phyloP scores from a whole-genome alignment of 306 rosid species.

The Rosa chinensis region DNA sequence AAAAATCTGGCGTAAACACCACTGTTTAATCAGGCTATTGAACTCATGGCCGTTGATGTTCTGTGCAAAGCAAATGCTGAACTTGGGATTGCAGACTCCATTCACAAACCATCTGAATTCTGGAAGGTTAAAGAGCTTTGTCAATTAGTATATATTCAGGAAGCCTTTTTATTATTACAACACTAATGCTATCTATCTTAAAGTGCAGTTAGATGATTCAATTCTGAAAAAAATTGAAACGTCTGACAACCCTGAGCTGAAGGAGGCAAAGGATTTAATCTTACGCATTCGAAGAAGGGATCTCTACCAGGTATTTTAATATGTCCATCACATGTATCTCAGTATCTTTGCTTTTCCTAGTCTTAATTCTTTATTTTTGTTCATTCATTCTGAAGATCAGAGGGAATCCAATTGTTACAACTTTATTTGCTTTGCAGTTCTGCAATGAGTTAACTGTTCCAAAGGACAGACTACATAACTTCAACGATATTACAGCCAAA shows the following conservation, averaged over 20 bases:
- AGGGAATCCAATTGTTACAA: neutral
- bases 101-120: slow-evolving; percentile 55
- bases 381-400: neutral
- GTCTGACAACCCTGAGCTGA: slow-evolving; percentile 48
- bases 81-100: slow-evolving; percentile 50
- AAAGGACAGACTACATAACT: slow-evolving; percentile 59
- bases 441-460: slow-evolving; percentile 88
- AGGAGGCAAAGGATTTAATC: slow-evolving; percentile 71
- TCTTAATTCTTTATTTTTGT: neutral
- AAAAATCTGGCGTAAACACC: neutral
- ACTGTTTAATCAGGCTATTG: slow-evolving; percentile 62
- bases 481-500: slow-evolving; percentile 69
- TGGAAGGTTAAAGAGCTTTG: slow-evolving; percentile 70
- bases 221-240: slow-evolving; percentile 72
- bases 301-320: slow-evolving; percentile 62
- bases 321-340: neutral
- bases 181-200: neutral
- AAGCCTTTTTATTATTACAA: neutral
- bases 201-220: slow-evolving; percentile 84
- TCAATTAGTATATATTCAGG: slow-evolving; percentile 6
- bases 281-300: slow-evolving; percentile 78
- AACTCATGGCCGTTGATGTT: slow-evolving; percentile 90
- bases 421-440: slow-evolving; percentile 49
- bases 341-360: neutral
- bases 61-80: slow-evolving; percentile 60